Evolutionary conservation across 441 rosid species (phyloP), one percentile per base, ranked within the genome.

Genomic region (Omphalea diandra): DNA sequence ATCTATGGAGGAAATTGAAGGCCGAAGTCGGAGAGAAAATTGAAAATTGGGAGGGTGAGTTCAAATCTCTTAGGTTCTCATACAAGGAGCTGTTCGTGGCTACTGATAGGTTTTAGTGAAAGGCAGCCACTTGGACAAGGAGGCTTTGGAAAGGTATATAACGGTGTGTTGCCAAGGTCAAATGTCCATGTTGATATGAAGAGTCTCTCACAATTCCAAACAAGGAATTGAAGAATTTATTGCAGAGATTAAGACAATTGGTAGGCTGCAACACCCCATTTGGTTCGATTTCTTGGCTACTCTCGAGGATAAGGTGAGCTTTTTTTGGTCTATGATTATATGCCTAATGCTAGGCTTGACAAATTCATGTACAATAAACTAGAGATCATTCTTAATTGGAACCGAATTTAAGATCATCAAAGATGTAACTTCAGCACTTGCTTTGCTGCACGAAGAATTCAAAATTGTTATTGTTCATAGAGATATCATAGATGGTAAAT

Each of bases 21-120:
- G 64, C 50, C 65, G 78, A 75, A 46, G 80, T 74, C 20, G 50
- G 46, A 1, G 82, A 85, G 65, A 79, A 46, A 27, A 64, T 85
- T 26, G 89, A 83, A 60, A 81, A 79, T 35, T 77, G 84, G 86
- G 80, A 83, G 73, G 43, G 67, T 29, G 81, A 85, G 24, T 83
- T 72, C 4, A 77, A 73, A 24, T 79, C 76, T 54, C 81, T 78
- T 20, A 63, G 81, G 57, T 80, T 70, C 76, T 69, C 67, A 47
- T 76, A 67, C 75, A 67, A 69, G 64, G 79, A 83, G 40, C 53
- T 81, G 18, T 75, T 71, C 32, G 8, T 38, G 18, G 82, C 83
- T 29, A 79, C 83, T 2, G 79, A 71, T 58, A n/a, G 87, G 85
- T 8, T 83, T 81, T 5, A 75, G 32, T 26, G 82, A 76, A 10